phyloP scores from a whole-genome alignment of 139 green algal species.

The Chlamydomonas sp. region DNA sequence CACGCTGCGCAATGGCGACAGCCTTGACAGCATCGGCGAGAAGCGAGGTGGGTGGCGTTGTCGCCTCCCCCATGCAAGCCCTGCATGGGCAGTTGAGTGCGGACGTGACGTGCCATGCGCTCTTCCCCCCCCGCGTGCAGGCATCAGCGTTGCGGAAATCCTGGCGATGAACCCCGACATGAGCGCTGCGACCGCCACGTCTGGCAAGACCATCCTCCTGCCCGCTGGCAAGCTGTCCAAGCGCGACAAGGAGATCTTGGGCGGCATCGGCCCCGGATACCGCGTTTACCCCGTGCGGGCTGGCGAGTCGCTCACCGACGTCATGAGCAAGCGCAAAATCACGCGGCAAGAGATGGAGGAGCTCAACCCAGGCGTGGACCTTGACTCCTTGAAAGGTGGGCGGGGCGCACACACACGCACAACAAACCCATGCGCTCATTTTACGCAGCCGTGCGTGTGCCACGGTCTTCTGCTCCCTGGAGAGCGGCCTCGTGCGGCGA shows the following conservation, averaged over 20 bases:
- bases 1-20: constrained; percentile 78
- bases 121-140: constrained; percentile 41
- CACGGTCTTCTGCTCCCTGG: too few relatives aligned
- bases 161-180: constrained; percentile 52
- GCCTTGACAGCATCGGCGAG: constrained; percentile 59
- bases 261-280: constrained; percentile 62
- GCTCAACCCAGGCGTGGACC: constrained; percentile 69
- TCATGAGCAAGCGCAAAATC: constrained; percentile 69
- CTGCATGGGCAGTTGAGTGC: too few relatives aligned
- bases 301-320: constrained; percentile 65
- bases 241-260: constrained; percentile 76
- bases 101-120: too few relatives aligned
- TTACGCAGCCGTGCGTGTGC: too few relatives aligned
- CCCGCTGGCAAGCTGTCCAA: constrained; percentile 64
- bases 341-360: constrained; percentile 51
- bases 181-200: constrained; percentile 28
- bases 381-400: too few relatives aligned
- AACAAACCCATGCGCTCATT: too few relatives aligned
- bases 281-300: constrained; percentile 66
- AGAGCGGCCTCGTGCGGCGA: too few relatives aligned
- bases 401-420: too few relatives aligned
- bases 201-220: constrained; percentile 76
- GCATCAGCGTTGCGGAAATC: constrained; percentile 51
- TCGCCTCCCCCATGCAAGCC: too few relatives aligned
- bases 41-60: constrained; percentile 77